Base-by-base conservation (phyloP, 768 basidiomycete genomes). In the Leccinum variicolor region DNA sequence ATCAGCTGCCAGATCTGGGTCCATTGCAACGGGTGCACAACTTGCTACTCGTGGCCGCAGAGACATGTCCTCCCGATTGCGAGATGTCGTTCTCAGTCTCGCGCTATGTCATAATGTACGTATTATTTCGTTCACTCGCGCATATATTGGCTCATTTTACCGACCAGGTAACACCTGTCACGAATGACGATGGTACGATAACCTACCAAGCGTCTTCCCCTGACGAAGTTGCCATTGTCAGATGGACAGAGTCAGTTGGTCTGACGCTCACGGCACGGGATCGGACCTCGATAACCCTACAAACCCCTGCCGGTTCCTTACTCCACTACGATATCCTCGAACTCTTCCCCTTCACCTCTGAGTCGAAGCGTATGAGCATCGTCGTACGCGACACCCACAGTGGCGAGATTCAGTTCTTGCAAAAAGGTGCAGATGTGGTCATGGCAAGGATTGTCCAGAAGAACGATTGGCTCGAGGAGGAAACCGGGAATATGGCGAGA, bases 141-240 rank as follows among this genome's bases (percentile, higher is more conserved):
- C 0, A 10, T 36, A 19, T n/a, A 41, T 51, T 49, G 28, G 58
- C 17, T 29, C 9, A 6, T 45, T 36, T 48, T 28, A 4, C n/a
- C 31, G 17, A 61, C 89, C 62, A 97, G 95, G 94, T 98, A 36
- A 99, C 96, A 0, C 97, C 97, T 2, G 92, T 96, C 4, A 84
- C 80, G 15, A 96, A 97, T 68, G 95, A 98, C 65, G 96, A 99
- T 65, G 94, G 93, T 8, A 86, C 86, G 2, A 84, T 97, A 39
- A 98, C 96, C 1, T 99, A 98, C 69, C 96, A 99, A 79, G 97
- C 97, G 1, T 96, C 95, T 0, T 99, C 97, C 1, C 97, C 97
- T 0, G 97, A 99, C 67, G 97, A 99, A 76, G 97, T 98, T 46
- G 97, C 97, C 45, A 98, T 99, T 64, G 96, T 99, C 36, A 87